Percentiles rank a stretch among this genome's conserved stretches.
Conservation (phyloP, 2,329 filamentous ascomycete species). For the Talaromyces sp. region DNA sequence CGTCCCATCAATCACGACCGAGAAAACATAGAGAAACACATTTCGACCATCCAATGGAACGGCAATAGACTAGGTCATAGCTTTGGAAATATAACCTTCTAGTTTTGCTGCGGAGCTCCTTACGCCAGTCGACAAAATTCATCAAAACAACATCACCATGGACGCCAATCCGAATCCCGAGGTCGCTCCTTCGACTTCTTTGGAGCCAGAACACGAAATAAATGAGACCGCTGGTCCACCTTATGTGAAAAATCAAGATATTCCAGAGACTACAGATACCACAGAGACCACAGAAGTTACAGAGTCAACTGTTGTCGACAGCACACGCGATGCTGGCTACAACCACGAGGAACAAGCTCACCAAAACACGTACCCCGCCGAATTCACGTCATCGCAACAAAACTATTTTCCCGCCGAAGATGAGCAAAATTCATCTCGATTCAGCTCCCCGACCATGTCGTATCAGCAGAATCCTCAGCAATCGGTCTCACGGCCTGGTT, state of each 20-base stretch:
- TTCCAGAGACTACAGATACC: not conserved
- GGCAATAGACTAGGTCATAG: not conserved
- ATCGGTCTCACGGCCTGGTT: constrained; percentile 47
- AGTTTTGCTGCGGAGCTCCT: not conserved
- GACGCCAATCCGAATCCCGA: constrained; percentile 11
- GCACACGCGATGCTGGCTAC: constrained; percentile 36
- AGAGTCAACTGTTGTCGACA: constrained; percentile 9
- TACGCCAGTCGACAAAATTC: not conserved
- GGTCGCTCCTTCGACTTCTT: not conserved
- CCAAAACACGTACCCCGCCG: constrained; percentile 32
- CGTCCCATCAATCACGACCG: not conserved
- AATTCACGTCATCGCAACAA: constrained; percentile 38
- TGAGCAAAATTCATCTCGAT: constrained; percentile 42
- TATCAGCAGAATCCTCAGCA: constrained; percentile 40
- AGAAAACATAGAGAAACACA: not conserved
- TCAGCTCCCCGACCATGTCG: constrained; percentile 40
- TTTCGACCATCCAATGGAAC: not conserved
- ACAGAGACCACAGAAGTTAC: not conserved
- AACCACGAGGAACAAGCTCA: constrained; percentile 48
- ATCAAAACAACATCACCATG: constrained; percentile 10
- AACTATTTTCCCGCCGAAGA: constrained; percentile 45
- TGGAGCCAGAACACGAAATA: constrained; percentile 1
- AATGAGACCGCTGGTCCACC: not conserved
- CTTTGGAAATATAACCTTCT: not conserved
- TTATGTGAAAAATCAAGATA: constrained; percentile 1